phyloP scores from a whole-genome alignment of 2,329 filamentous ascomycete genomes.

The Aspergillus neoniger region DNA sequence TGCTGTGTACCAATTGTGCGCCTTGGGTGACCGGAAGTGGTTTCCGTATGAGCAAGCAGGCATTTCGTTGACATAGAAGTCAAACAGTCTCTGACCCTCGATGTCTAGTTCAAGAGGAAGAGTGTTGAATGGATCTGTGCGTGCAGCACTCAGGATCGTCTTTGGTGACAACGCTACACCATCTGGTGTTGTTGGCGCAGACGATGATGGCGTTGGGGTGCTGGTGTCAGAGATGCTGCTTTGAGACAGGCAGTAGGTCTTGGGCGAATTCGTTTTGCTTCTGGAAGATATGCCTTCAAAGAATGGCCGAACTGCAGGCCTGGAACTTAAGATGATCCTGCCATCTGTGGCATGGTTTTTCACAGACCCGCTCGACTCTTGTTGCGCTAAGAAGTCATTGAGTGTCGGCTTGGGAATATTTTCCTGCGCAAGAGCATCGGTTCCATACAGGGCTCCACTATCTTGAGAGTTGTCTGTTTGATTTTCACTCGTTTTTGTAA shows the following conservation, averaged over 20 bases:
- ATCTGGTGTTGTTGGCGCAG: slow-evolving; percentile 19
- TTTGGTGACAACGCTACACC: slow-evolving; percentile 29
- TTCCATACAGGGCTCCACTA: neutral
- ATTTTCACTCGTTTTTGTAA: neutral
- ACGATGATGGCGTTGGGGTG: slow-evolving; percentile 18
- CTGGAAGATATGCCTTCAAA: neutral
- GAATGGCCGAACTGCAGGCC: neutral
- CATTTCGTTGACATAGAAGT: slow-evolving; percentile 46
- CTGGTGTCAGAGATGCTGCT: slow-evolving; percentile 16
- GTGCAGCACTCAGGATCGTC: slow-evolving; percentile 39
- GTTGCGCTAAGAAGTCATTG: neutral
- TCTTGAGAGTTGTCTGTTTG: neutral
- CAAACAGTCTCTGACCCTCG: slow-evolving; percentile 38
- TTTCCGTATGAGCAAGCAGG: slow-evolving; percentile 42
- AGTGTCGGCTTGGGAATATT: neutral
- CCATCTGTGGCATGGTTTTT: neutral
- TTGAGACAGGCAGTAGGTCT: slow-evolving; percentile 10
- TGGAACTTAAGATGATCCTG: neutral
- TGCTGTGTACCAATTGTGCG: slow-evolving; percentile 42
- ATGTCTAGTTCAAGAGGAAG: slow-evolving; percentile 35
- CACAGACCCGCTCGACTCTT: neutral
- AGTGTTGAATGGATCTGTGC: slow-evolving; percentile 41
- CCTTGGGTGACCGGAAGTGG: slow-evolving; percentile 35
- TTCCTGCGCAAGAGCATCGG: neutral
- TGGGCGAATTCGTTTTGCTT: neutral